These are phyloP conservation scores for Smallanthus sonchifolius DNA, from an alignment of 129 eudicot species.

Conservation along the genomic window DNA sequence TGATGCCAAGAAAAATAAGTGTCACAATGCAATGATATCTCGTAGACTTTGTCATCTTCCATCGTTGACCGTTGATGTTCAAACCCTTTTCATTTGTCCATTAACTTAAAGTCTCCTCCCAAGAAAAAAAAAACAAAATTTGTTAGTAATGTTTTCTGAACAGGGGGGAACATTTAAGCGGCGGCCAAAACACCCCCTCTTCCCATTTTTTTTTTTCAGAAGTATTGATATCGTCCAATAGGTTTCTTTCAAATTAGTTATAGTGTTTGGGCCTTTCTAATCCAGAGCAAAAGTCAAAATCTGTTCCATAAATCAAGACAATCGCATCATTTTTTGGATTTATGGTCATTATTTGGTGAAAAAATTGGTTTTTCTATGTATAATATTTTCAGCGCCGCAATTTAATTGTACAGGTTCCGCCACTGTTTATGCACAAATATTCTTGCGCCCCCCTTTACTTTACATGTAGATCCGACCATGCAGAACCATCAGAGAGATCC, in stretches of 20 bases:
- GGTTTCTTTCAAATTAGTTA: too few relatives aligned
- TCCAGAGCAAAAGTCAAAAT: too few relatives aligned
- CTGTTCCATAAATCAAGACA: too few relatives aligned
- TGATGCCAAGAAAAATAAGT: background rate
- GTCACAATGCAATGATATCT: background rate
- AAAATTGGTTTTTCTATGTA: too few relatives aligned
- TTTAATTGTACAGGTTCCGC: background rate
- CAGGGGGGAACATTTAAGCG: too few relatives aligned
- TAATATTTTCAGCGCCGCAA: background rate
- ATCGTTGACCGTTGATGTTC: slow-evolving; percentile 3
- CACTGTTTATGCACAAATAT: background rate
- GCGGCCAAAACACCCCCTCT: too few relatives aligned
- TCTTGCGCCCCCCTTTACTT: too few relatives aligned
- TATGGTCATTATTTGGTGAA: too few relatives aligned
- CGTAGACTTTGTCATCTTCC: background rate
- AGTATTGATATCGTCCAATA: too few relatives aligned
- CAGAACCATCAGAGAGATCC: background rate
- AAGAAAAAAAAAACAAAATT: background rate
- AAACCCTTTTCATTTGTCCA: background rate
- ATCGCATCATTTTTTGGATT: background rate
- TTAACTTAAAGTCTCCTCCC: background rate
- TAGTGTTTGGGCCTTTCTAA: too few relatives aligned
- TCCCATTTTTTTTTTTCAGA: too few relatives aligned
- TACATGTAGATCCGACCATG: background rate
- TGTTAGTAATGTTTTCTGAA: background rate